These are phyloP conservation scores for Fusarium sp. DNA, from an alignment of 2,329 filamentous ascomycete genomes.

Conservation along the genomic window DNA sequence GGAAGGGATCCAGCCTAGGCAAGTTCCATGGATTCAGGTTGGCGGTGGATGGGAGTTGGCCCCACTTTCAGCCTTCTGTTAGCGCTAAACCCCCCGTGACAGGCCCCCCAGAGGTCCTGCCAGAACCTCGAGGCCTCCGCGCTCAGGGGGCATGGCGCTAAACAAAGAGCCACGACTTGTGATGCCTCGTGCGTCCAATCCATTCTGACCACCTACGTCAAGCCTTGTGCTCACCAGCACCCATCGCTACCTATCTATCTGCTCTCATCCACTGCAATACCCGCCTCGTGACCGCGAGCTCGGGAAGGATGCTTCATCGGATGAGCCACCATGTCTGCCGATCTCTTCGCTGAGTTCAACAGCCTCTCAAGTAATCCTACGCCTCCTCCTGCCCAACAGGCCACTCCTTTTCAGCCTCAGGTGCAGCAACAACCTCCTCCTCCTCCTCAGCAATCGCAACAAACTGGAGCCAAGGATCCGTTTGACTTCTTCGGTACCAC, in stretches of 20 bases:
- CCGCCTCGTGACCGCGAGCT: constrained; percentile 14
- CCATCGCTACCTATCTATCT: not conserved
- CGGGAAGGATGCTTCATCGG: constrained; percentile 27
- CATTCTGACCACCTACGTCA: constrained; percentile 5
- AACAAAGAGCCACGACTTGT: constrained; percentile 14
- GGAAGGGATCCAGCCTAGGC: constrained; percentile 7
- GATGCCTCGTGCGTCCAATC: not conserved
- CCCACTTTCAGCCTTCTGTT: constrained; percentile 25
- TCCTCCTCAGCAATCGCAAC: constrained; percentile 19
- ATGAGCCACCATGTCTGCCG: constrained; percentile 63
- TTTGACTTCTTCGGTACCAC: constrained; percentile 39
- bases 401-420: constrained; percentile 24
- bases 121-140: constrained; percentile 8
- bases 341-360: constrained; percentile 70
- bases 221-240: not conserved
- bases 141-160: constrained; percentile 31
- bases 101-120: constrained; percentile 1
- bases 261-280: not conserved
- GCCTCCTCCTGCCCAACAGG: constrained; percentile 37
- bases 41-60: constrained; percentile 20
- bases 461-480: constrained; percentile 39
- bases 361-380: constrained; percentile 53
- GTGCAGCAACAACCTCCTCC: constrained; percentile 13
- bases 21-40: not conserved
- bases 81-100: constrained; percentile 14